Base-by-base conservation (phyloP, 257 asterid genomes). In the Solanum pinnatisectum region DNA sequence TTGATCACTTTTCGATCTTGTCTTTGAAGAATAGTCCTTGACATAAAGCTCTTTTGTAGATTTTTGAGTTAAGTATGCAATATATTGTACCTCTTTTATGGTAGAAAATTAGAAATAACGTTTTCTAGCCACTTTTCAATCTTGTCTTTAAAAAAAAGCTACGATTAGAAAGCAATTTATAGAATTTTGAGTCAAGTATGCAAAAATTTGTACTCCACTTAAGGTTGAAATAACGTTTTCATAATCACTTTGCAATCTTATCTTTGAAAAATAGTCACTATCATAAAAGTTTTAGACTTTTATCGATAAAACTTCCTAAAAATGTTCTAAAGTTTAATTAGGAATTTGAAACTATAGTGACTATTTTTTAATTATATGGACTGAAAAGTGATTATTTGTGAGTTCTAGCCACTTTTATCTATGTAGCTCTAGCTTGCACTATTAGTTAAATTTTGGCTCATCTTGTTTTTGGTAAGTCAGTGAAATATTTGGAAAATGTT, bases 101-200 rank as follows among this genome's bases (percentile, higher is more conserved):
- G 6, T 63, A n/a, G 30, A 9, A 52, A 52, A 52, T 9, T 52
- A 52, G 9, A 52, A 23, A 63, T 0, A 10, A 2, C 1, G 1
- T 23, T 63, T 23, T 23, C 2, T 63, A 23, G 30, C 14, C 71
- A 63, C 4, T 63, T 23, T 60, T 63, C 12, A 0, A 4, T 63
- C 3, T 4, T 10, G 15, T 18, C 67, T 59, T 59, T 18, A 5
- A 59, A 18, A 59, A 59, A 20, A 22, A 60, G 56, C 56, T 15
- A 20, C 4, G 0, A 0, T 1, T 2, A 60, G 8, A 60, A 23
- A 60, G 70, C 0, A 22, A n/a, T 23, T 60, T 23, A 6, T 4
- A 60, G 30, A 60, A 22, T 60, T 60, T 60, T 60, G 3, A 60
- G 70, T 60, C 1, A 42, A 42, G 49, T 60, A 60, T 60, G 70